A percentile compares a stretch with the other conserved stretches of the same genome.
phyloP scores from a whole-genome alignment of 1,139 yeast species.

The Candida freyschussii region DNA sequence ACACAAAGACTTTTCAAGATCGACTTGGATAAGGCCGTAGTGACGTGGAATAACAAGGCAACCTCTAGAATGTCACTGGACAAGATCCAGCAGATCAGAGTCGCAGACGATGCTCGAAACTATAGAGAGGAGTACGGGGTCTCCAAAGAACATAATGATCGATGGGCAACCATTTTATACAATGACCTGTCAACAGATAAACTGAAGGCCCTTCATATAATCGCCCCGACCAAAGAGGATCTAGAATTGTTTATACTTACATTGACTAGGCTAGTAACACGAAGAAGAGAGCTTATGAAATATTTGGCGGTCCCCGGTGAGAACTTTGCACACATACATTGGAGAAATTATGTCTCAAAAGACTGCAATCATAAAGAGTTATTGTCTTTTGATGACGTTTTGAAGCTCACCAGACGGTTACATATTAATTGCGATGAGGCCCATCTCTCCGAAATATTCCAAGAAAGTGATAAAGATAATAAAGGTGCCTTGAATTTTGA shows the following conservation, averaged over 20 bases:
- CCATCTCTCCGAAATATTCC: slow-evolving; percentile 39
- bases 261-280: slow-evolving; percentile 40
- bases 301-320: slow-evolving; percentile 51
- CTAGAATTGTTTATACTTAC: slow-evolving; percentile 49
- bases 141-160: slow-evolving; percentile 54
- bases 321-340: slow-evolving; percentile 49
- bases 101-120: slow-evolving; percentile 67
- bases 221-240: slow-evolving; percentile 63
- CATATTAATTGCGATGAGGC: slow-evolving; percentile 58
- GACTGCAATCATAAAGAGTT: slow-evolving; percentile 36
- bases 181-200: slow-evolving; percentile 40
- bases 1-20: slow-evolving; percentile 46
- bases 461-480: slow-evolving; percentile 41
- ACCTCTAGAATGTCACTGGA: slow-evolving; percentile 49
- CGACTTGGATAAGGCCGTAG: slow-evolving; percentile 38
- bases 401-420: slow-evolving; percentile 57
- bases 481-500: slow-evolving; percentile 53
- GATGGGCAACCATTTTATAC: slow-evolving; percentile 83
- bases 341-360: slow-evolving; percentile 46
- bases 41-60: slow-evolving; percentile 49
- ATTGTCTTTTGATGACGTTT: slow-evolving; percentile 64
- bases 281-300: slow-evolving; percentile 48
- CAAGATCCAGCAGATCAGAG: slow-evolving; percentile 62
- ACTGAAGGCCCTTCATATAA: slow-evolving; percentile 65
- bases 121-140: slow-evolving; percentile 82